Evolutionary conservation across 495 filamentous ascomycete genomes (phyloP), one percentile per base, ranked within the genome.

Genomic region (Aspergillus sparsus): DNA sequence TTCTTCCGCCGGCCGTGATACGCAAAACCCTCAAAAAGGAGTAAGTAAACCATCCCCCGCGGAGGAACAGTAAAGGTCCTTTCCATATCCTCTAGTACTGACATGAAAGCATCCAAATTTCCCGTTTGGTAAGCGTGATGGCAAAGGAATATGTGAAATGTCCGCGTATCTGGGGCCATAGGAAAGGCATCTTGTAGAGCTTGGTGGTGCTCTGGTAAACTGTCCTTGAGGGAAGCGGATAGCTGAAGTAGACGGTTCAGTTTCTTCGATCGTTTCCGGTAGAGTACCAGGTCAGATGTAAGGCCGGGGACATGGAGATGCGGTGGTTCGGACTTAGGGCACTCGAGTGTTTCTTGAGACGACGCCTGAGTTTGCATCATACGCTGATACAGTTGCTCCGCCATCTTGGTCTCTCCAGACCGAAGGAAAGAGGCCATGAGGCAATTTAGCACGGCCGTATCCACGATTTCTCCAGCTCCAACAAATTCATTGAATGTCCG

Each of bases 361-460:
- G 65, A 62, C 36, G 72, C 65, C 27, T 77, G 71, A n/a, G 77
- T 71, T 13, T 83, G 68, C 15, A 85, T 66, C 91, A 97, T 97
- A 49, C 87, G 85, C 54, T 85, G 79, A 70, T 95, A 97, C 5
- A 97, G 77, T 47, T 86, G 79, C 65, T 92, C 85, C 3, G 92
- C 95, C 1, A 87, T 86, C 27, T 76, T 71, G 5, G 83, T 75
- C 63, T 98, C 91, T 33, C 87, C 86, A 3, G 85, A 83, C 57
- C 82, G 80, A 41, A 98, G 75, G 21, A 98, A 82, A 2, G 92
- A 86, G 2, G 84, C 79, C 58, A 97, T 89, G 63, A 97, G 80
- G 59, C 87, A 88, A 67, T 97, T 97, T 66, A 97, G 76, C 11
- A 91, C 89, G 6, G 87, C 82, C 0, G 91, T 94, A 71, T 98